Evolutionary conservation across 2,329 filamentous ascomycete species (phyloP).

Genomic region (Cladosporium colombiae): DNA sequence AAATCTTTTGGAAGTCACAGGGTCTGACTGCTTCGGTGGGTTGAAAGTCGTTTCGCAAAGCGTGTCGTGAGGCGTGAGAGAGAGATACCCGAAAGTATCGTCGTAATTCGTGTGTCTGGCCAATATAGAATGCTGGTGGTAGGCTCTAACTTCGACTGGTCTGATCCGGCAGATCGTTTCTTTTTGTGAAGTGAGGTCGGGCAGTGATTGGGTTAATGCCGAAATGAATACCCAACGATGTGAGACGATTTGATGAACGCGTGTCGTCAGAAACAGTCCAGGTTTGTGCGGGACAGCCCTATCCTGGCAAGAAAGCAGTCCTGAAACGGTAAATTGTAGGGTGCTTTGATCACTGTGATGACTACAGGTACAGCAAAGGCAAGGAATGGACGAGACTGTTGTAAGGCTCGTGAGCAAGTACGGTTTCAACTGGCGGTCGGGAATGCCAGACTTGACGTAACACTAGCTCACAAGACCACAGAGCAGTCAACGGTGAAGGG

Average conservation of each 20-base stretch:
- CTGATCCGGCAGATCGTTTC: constrained; percentile 8
- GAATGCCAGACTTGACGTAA: constrained; percentile 30
- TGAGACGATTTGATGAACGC: constrained; percentile 21
- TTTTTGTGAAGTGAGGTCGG: constrained; percentile 13
- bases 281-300: constrained; percentile 19
- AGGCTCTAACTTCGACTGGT: constrained; percentile 3
- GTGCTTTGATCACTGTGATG: constrained; percentile 15
- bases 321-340: constrained; percentile 15
- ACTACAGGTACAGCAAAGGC: constrained; percentile 6
- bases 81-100: not conserved
- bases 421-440: constrained; percentile 33
- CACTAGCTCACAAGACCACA: constrained; percentile 29
- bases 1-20: not conserved
- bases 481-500: constrained; percentile 23
- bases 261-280: constrained; percentile 21
- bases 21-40: not conserved
- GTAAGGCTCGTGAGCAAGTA: constrained; percentile 18
- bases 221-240: constrained; percentile 18
- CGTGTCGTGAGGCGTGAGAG: not conserved
- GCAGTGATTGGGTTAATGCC: constrained; percentile 15
- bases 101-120: not conserved
- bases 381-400: constrained; percentile 19
- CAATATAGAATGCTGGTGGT: constrained; percentile 4
- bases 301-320: constrained; percentile 14
- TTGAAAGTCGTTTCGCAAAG: not conserved